phyloP scores from a whole-genome alignment of 1,284 basidiomycete species.

The Heterobasidion parviporum region DNA sequence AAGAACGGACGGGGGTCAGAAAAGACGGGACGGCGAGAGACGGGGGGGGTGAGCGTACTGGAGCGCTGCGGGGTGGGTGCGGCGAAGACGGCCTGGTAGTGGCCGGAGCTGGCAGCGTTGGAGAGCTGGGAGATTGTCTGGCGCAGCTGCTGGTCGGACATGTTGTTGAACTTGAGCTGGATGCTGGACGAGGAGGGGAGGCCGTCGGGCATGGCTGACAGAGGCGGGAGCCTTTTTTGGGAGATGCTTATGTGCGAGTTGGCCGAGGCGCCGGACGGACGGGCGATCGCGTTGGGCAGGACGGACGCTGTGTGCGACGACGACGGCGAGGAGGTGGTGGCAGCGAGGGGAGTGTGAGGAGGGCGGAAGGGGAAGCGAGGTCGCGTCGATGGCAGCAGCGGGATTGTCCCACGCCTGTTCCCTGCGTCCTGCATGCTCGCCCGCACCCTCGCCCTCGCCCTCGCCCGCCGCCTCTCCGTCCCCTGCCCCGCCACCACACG shows the following conservation, averaged over 20 bases:
- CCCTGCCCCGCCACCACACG: background rate
- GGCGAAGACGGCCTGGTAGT: slow-evolving; percentile 30
- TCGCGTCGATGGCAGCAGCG: background rate
- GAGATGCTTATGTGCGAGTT: background rate
- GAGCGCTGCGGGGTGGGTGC: slow-evolving; percentile 17
- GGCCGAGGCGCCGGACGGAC: background rate
- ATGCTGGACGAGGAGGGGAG: too few species aligned
- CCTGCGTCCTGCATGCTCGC: background rate
- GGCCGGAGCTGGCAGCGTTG: slow-evolving; percentile 29
- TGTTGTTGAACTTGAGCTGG: slow-evolving; percentile 21
- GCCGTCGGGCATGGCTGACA: too few species aligned
- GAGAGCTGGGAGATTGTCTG: slow-evolving; percentile 49
- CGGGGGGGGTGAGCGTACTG: slow-evolving; percentile 1
- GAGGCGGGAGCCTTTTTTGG: too few species aligned
- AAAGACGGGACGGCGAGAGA: background rate
- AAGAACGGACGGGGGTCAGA: background rate
- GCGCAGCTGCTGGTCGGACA: slow-evolving; percentile 49
- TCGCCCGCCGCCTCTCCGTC: background rate
- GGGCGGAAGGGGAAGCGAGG: too few species aligned
- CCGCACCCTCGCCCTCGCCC: background rate
- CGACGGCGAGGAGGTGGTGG: background rate
- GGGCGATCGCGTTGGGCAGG: background rate
- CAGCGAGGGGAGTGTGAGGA: background rate
- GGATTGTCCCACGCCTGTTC: background rate
- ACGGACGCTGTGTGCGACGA: background rate